Base-by-base conservation (phyloP, 2,329 filamentous ascomycete species). In the Alternaria triticina region DNA sequence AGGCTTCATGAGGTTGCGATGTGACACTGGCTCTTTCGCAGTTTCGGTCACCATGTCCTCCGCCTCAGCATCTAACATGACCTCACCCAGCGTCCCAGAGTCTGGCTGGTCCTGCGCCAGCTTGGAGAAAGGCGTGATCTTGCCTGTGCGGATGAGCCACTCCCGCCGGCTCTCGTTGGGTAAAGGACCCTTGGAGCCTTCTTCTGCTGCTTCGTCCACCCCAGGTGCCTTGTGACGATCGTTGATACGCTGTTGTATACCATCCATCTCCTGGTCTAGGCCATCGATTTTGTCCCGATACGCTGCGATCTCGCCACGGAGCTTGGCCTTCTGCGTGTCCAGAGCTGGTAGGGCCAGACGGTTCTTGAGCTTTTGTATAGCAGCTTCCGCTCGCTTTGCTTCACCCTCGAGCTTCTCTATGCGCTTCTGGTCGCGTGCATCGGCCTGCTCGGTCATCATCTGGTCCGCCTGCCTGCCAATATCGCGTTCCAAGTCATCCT, bases 101-200 rank as follows among this genome's bases (percentile, higher is more conserved):
- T 89, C 85, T 4, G 86, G 88, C 27, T 87, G 83, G 2, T 89
- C 82, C n/a, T 87, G 85, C 13, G 88, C 89, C 71, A 97, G 87
- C 67, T 90, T 92, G 8, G 94, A 92, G 74, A 99, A 99, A 0
- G 96, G 96, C 0, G 96, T 99, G 70, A 99, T 98, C 81, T 98
- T 98, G 65, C 96, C 96, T 0, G 95, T 99, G 27, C 96, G 89
- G 52, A 99, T 96, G 50, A 99, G 86, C 77, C 92, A 99, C 50
- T 97, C 94, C 54, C 94, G 88, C 64, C 93, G 89, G 23, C 88
- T 93, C 82, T 98, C 96, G 64, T 92, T 92, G 1, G 92, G 89
- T 60, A 95, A 81, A 57, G 88, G 88, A 62, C 86, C 85, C 56
- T 86, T 88, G 27, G 86, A 86, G 50, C 81, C 83, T 20, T 80